These are phyloP conservation scores for Dalbergia cultrata DNA, from an alignment of 306 rosid species.

Conservation along the genomic window DNA sequence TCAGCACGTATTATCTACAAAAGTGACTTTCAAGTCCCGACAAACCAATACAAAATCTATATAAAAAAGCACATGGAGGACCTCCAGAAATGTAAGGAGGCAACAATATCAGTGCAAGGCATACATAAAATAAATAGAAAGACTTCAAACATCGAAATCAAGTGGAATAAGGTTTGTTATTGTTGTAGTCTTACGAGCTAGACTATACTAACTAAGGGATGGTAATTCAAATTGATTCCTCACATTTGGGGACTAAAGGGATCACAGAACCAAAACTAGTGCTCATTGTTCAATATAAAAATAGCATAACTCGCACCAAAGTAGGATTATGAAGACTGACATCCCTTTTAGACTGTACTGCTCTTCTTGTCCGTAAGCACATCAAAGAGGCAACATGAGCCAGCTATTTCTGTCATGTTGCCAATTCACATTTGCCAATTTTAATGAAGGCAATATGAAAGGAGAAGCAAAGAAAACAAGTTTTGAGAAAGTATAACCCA, in stretches of 20 bases:
- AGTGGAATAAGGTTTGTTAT: background rate
- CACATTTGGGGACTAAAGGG: background rate
- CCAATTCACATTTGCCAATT: background rate
- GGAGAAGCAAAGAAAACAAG: conserved; percentile 9
- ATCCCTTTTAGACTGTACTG: conserved; percentile 1
- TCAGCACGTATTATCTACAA: conserved; percentile 16
- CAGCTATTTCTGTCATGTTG: background rate
- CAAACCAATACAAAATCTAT: conserved; percentile 19
- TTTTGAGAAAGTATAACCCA: conserved; percentile 13
- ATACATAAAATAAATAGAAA: conserved; percentile 4
- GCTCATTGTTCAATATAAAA: conserved; percentile 24
- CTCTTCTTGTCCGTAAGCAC: conserved; percentile 1
- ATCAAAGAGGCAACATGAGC: background rate
- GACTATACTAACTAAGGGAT: conserved; percentile 21
- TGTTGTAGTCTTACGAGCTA: background rate
- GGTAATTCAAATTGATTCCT: background rate
- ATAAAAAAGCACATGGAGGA: conserved; percentile 4
- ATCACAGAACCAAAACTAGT: background rate
- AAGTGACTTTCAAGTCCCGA: conserved; percentile 20
- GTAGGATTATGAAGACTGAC: background rate
- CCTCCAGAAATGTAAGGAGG: conserved; percentile 14
- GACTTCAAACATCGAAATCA: conserved; percentile 22
- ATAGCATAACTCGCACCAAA: conserved; percentile 17
- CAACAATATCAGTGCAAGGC: conserved; percentile 3
- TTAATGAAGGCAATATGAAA: conserved; percentile 4